Percentiles rank a stretch among this genome's conserved stretches.
Conservation (phyloP, 164 flowering plant genomes). For the Annona cherimola region DNA sequence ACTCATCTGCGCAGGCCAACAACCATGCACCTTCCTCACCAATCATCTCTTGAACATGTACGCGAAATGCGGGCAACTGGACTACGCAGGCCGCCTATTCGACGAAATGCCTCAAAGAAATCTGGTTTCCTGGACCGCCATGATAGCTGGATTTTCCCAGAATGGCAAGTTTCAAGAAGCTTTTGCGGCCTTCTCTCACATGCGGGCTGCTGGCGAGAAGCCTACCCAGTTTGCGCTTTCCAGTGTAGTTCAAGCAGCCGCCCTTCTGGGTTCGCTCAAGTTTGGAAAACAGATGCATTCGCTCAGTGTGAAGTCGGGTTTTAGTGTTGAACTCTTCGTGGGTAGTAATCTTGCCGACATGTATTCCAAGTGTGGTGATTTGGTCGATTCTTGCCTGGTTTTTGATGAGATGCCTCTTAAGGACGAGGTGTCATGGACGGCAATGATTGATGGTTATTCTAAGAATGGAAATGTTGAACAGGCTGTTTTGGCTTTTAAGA, state of each 20-base stretch:
- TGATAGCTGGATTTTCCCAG: slow-evolving; percentile 51
- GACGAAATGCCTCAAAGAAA: slow-evolving; percentile 55
- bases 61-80: slow-evolving; percentile 37
- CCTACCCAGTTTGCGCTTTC: slow-evolving; percentile 57
- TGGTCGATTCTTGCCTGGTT: slow-evolving; percentile 36
- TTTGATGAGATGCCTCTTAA: slow-evolving; percentile 42
- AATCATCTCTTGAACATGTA: slow-evolving; percentile 52
- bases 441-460: slow-evolving; percentile 49
- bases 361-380: slow-evolving; percentile 43
- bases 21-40: slow-evolving; percentile 30
- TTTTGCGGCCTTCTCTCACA: slow-evolving; percentile 26
- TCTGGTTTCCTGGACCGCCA: slow-evolving; percentile 53
- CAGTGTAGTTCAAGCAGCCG: slow-evolving; percentile 36
- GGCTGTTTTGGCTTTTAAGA: slow-evolving; percentile 37
- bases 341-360: slow-evolving; percentile 45
- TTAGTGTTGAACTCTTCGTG: slow-evolving; percentile 37
- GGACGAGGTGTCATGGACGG: slow-evolving; percentile 57
- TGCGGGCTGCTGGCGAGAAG: slow-evolving; percentile 31
- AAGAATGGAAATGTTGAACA: slow-evolving; percentile 39
- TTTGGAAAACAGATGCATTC: slow-evolving; percentile 44
- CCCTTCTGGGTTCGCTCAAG: slow-evolving; percentile 19
- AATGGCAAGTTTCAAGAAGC: slow-evolving; percentile 23
- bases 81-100: slow-evolving; percentile 38
- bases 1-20: slow-evolving; percentile 26
- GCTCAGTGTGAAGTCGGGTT: slow-evolving; percentile 35